These are phyloP conservation scores for Colletotrichum kahawae DNA, from an alignment of 2,329 filamentous ascomycete genomes.

Conservation along the genomic window DNA sequence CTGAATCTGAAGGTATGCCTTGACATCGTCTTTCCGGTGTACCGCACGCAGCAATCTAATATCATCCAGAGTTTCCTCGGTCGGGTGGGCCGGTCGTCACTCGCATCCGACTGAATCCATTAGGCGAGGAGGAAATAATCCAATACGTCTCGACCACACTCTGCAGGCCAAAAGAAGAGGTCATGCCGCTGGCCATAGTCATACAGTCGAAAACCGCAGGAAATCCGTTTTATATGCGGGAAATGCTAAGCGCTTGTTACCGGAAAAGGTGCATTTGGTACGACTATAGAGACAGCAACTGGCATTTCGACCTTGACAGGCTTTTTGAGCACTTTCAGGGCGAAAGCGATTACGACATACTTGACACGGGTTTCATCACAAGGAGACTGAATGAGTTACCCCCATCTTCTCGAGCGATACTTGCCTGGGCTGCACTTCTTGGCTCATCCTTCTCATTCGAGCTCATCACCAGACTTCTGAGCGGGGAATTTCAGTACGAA, in stretches of 20 bases:
- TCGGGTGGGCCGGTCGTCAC: conserved; percentile 64
- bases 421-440: conserved; percentile 86
- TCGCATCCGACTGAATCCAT: conserved; percentile 72
- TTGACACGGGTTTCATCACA: conserved; percentile 83
- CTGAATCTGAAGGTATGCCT: conserved; percentile 55
- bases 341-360: conserved; percentile 77
- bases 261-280: conserved; percentile 90
- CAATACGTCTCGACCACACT: conserved; percentile 85
- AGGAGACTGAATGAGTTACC: conserved; percentile 80
- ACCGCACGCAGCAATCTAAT: conserved; percentile 27
- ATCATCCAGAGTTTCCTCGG: conserved; percentile 43
- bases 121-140: conserved; percentile 80
- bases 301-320: conserved; percentile 85
- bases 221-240: conserved; percentile 89
- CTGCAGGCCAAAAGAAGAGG: conserved; percentile 73
- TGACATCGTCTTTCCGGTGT: not conserved
- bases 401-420: conserved; percentile 72
- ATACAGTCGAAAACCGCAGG: conserved; percentile 88
- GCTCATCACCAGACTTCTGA: conserved; percentile 77
- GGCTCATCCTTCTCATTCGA: conserved; percentile 86
- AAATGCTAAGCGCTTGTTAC: conserved; percentile 88
- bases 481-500: conserved; percentile 72
- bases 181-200: conserved; percentile 79
- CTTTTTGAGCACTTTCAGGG: conserved; percentile 86
- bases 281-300: conserved; percentile 80